These are phyloP conservation scores for Periconia macrospinosa DNA, from an alignment of 2,329 filamentous ascomycete species.

Conservation along the genomic window DNA sequence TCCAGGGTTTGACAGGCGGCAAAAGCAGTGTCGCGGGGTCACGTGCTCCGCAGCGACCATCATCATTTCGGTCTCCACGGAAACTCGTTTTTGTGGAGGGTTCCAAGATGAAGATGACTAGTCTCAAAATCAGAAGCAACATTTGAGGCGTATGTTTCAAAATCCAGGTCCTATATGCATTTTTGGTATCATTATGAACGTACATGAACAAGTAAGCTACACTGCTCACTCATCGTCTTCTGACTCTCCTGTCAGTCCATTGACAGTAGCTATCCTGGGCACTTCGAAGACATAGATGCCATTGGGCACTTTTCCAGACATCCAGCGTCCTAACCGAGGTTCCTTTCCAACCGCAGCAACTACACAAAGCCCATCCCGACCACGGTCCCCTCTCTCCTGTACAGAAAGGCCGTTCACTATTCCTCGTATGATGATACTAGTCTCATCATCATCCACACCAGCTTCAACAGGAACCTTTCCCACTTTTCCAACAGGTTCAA, in stretches of 20 bases:
- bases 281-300: slow-evolving; percentile 89
- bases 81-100: neutral
- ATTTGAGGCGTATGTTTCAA: too few relatives aligned
- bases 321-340: slow-evolving; percentile 83
- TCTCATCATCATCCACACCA: slow-evolving; percentile 16
- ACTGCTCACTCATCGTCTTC: slow-evolving; percentile 7
- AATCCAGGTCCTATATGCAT: neutral
- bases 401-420: slow-evolving; percentile 87
- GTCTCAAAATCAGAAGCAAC: too few relatives aligned
- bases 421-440: slow-evolving; percentile 60
- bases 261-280: slow-evolving; percentile 44
- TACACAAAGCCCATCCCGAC: slow-evolving; percentile 74
- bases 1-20: neutral
- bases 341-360: slow-evolving; percentile 87
- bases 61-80: neutral
- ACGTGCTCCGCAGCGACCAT: neutral
- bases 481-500: slow-evolving; percentile 72
- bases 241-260: slow-evolving; percentile 15
- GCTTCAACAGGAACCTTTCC: slow-evolving; percentile 44
- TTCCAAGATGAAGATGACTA: neutral
- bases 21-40: neutral
- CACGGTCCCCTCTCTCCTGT: slow-evolving; percentile 80
- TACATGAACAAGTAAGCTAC: neutral
- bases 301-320: slow-evolving; percentile 69
- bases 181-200: slow-evolving; percentile 8